These are phyloP conservation scores for Adansonia digitata DNA, from an alignment of 345 rosid genomes.

Conservation along the genomic window DNA sequence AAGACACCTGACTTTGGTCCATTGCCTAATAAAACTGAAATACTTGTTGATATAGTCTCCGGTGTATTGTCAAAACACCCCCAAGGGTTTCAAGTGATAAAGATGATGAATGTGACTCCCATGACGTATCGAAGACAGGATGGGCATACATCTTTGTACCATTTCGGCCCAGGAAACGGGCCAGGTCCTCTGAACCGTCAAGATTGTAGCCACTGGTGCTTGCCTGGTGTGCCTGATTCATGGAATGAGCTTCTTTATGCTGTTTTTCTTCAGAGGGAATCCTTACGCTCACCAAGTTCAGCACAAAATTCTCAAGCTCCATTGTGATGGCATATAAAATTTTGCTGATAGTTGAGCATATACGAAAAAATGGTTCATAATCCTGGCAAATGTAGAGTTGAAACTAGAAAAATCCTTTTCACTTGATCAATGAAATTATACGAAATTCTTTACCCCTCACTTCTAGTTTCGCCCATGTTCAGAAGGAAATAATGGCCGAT, in stretches of 20 bases:
- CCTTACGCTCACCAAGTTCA: not conserved
- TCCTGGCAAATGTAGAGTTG: not conserved
- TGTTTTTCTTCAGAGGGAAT: slow-evolving; percentile 36
- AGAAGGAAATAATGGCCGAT: too few species aligned
- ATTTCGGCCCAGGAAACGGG: slow-evolving; percentile 34
- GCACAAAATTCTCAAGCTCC: slow-evolving; percentile 16
- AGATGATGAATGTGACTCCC: slow-evolving; percentile 44
- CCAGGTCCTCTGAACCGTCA: slow-evolving; percentile 46
- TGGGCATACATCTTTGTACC: slow-evolving; percentile 56
- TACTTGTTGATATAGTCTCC: slow-evolving; percentile 24
- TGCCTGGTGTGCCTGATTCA: slow-evolving; percentile 71
- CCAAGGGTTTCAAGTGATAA: slow-evolving; percentile 15
- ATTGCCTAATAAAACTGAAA: slow-evolving; percentile 22
- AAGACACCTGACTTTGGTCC: slow-evolving; percentile 43
- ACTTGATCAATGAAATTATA: not conserved
- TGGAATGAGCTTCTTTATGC: slow-evolving; percentile 69
- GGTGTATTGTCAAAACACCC: slow-evolving; percentile 28
- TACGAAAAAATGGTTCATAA: not conserved
- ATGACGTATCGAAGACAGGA: slow-evolving; percentile 49
- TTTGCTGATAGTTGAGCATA: not conserved
- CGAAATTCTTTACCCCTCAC: not conserved
- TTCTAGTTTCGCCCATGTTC: not conserved
- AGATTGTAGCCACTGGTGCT: slow-evolving; percentile 82
- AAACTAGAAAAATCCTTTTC: not conserved
- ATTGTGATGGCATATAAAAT: not conserved